Conservation (phyloP, 345 rosid species). For the Erucastrum elatum region DNA sequence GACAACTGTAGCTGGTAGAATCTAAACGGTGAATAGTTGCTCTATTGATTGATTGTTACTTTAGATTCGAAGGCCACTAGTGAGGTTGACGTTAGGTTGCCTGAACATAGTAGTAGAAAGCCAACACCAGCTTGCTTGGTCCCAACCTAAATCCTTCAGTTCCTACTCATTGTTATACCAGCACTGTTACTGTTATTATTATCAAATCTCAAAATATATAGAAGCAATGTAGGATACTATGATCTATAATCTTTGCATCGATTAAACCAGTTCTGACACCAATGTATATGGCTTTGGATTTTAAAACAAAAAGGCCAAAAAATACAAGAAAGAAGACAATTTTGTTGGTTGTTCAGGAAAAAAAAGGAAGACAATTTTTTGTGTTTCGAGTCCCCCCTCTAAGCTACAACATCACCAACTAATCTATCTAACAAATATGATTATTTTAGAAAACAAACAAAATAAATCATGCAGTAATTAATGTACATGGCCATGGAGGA, state of each 20-base stretch:
- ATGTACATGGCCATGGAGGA: conserved; percentile 79
- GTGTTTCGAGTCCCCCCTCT: conserved; percentile 29
- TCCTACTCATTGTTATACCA: neutral
- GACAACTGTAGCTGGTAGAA: neutral
- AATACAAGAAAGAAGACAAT: conserved; percentile 35
- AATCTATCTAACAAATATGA: conserved; percentile 9
- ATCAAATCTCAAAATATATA: neutral
- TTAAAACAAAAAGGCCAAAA: conserved; percentile 27
- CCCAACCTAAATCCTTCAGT: too few species aligned
- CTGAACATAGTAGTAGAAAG: conserved; percentile 26
- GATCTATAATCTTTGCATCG: too few species aligned
- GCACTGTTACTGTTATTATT: neutral
- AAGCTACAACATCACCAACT: conserved; percentile 18
- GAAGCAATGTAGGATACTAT: neutral
- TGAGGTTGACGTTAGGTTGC: conserved; percentile 46
- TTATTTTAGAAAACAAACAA: neutral
- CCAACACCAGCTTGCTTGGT: neutral
- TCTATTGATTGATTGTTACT: neutral
- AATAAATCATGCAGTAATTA: neutral
- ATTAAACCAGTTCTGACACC: conserved; percentile 27
- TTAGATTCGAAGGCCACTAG: conserved; percentile 42
- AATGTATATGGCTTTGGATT: neutral
- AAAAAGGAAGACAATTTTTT: conserved; percentile 20
- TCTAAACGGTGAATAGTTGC: neutral
- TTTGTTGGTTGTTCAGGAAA: neutral